A percentile compares a stretch with the other conserved stretches of the same genome.
Conservation (phyloP, 352 stramenopile species). For the Globisporangium mamillatum region DNA sequence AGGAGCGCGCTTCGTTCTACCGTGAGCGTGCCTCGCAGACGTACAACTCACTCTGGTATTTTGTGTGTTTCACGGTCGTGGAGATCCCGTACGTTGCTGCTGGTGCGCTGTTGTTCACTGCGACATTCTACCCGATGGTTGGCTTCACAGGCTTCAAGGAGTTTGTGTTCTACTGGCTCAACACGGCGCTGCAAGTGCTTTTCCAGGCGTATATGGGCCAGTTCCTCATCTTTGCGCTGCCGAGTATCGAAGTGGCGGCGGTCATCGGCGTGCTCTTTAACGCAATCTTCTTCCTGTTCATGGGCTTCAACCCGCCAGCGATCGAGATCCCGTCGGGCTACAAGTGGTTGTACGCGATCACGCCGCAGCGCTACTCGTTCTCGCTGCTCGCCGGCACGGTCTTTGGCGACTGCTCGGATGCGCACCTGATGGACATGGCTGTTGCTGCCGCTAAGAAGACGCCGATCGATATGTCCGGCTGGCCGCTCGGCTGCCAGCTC, state of each 20-base stretch:
- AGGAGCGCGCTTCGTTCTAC: slow-evolving; percentile 89
- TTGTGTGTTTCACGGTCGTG: slow-evolving; percentile 55
- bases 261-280: slow-evolving; percentile 39
- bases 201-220: slow-evolving; percentile 66
- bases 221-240: slow-evolving; percentile 53
- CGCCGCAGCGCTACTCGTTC: slow-evolving; percentile 31
- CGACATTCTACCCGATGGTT: slow-evolving; percentile 75
- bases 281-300: slow-evolving; percentile 51
- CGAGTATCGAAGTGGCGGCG: slow-evolving; percentile 32
- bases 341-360: slow-evolving; percentile 46
- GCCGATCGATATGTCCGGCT: slow-evolving; percentile 22
- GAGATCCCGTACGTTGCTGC: slow-evolving; percentile 64
- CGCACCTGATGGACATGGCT: slow-evolving; percentile 11
- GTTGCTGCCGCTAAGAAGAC: slow-evolving; percentile 1
- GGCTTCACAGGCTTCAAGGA: slow-evolving; percentile 28
- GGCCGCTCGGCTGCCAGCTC: slow-evolving; percentile 51
- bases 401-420: slow-evolving; percentile 30
- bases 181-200: slow-evolving; percentile 55
- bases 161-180: slow-evolving; percentile 71
- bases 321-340: slow-evolving; percentile 30
- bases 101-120: slow-evolving; percentile 37
- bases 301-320: slow-evolving; percentile 39
- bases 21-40: slow-evolving; percentile 81
- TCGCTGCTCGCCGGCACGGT: slow-evolving; percentile 23
- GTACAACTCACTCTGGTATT: slow-evolving; percentile 72